Conservation (phyloP, 192 early-diverging fungal species). For the Spinellus fusiger region DNA sequence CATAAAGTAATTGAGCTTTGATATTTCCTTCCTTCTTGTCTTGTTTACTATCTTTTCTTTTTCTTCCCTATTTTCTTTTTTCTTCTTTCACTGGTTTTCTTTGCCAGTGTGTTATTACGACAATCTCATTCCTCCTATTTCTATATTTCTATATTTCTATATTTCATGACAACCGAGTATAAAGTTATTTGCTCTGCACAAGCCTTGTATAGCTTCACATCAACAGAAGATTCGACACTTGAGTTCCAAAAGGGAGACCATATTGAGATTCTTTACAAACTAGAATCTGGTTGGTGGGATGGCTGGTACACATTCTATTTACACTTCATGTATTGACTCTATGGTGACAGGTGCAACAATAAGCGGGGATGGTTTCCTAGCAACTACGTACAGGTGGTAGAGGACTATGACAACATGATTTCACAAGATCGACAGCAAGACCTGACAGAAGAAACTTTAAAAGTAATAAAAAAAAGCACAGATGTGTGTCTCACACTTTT, state of each 20-base stretch:
- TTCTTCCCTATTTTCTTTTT: not conserved
- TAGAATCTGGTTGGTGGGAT: slow-evolving; percentile 97
- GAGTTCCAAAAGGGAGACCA: slow-evolving; percentile 80
- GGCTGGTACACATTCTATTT: slow-evolving; percentile 44
- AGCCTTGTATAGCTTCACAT: slow-evolving; percentile 87
- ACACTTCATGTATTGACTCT: not conserved
- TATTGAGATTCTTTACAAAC: slow-evolving; percentile 85
- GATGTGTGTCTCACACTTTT: not conserved
- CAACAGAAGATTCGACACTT: slow-evolving; percentile 70
- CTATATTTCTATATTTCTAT: too few species aligned
- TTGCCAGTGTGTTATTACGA: not conserved
- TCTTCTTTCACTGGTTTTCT: not conserved
- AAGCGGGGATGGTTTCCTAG: slow-evolving; percentile 88
- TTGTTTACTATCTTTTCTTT: slow-evolving; percentile 3
- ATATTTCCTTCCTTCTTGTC: not conserved
- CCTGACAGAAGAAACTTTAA: not conserved
- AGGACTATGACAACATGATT: slow-evolving; percentile 15
- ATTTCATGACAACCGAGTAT: slow-evolving; percentile 2
- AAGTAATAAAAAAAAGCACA: not conserved
- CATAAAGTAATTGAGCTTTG: slow-evolving; percentile 1
- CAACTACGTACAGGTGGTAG: slow-evolving; percentile 69
- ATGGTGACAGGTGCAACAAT: slow-evolving; percentile 43
- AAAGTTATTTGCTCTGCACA: slow-evolving; percentile 38
- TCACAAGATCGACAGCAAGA: not conserved
- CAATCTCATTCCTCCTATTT: not conserved